Evolutionary conservation across 371 early-diverging fungal species (phyloP).

Genomic region (Mortierella sp.): DNA sequence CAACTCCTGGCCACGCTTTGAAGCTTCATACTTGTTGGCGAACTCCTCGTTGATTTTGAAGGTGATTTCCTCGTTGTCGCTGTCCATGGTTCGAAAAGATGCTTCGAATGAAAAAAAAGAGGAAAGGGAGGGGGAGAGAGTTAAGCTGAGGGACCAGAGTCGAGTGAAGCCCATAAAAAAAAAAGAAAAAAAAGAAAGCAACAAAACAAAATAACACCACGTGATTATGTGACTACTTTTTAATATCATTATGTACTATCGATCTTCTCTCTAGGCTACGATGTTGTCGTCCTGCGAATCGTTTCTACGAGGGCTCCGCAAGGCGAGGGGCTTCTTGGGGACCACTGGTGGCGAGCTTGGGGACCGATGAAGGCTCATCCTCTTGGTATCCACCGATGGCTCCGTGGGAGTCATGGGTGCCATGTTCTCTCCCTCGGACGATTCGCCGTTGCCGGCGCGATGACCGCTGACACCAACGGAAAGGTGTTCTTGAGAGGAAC

Average conservation of each 20-base stretch:
- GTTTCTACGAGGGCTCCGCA: slow-evolving; percentile 24
- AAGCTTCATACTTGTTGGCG: slow-evolving; percentile 73
- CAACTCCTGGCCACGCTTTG: slow-evolving; percentile 77
- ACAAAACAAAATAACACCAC: slow-evolving; percentile 14
- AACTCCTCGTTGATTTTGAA: slow-evolving; percentile 70
- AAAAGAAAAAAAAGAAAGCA: slow-evolving; percentile 24
- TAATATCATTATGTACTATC: not conserved
- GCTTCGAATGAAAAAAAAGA: slow-evolving; percentile 1
- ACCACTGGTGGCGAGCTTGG: slow-evolving; percentile 27
- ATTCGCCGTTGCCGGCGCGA: not conserved
- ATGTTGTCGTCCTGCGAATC: not conserved
- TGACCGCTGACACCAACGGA: not conserved
- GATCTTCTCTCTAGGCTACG: not conserved
- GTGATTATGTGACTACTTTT: slow-evolving; percentile 22
- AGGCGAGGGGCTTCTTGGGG: slow-evolving; percentile 43
- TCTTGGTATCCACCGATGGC: not conserved
- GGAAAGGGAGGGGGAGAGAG: not conserved
- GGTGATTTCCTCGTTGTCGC: slow-evolving; percentile 50
- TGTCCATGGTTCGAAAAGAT: slow-evolving; percentile 23
- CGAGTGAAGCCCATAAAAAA: not conserved
- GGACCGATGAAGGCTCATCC: slow-evolving; percentile 13
- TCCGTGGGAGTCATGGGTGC: not conserved
- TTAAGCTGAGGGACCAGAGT: not conserved
- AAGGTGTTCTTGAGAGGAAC: slow-evolving; percentile 12
- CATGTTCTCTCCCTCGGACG: not conserved